These are phyloP conservation scores for Plantago lanceolata DNA, from an alignment of 305 asterid genomes.

Conservation along the genomic window DNA sequence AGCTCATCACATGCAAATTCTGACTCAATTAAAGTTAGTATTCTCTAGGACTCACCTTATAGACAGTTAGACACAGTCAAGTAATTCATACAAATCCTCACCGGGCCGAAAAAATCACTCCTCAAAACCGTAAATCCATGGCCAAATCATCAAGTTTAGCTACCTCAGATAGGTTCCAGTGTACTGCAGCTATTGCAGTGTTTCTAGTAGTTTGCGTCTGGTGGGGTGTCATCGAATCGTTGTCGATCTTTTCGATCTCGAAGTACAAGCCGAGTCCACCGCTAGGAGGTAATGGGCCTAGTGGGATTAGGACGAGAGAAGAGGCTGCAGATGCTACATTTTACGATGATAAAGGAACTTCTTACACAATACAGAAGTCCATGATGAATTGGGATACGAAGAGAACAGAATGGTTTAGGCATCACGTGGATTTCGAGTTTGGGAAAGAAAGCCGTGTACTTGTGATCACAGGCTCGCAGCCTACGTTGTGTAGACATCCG, in stretches of 20 bases:
- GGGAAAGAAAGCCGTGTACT: conserved; percentile 35
- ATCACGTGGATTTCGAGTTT: conserved; percentile 30
- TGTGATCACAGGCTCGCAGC: conserved; percentile 62
- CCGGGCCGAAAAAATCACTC: not conserved
- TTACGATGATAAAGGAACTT: conserved; percentile 52
- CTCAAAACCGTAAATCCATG: not conserved
- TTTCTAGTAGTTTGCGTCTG: conserved; percentile 32
- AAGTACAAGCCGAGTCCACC: conserved; percentile 11
- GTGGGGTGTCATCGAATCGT: conserved; percentile 19
- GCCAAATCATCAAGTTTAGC: conserved; percentile 25
- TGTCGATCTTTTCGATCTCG: not conserved
- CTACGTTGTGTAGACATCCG: conserved; percentile 20
- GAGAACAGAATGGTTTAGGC: conserved; percentile 48
- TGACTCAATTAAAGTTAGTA: not conserved
- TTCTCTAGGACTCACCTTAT: not conserved
- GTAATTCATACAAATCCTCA: not conserved
- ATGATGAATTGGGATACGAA: conserved; percentile 54
- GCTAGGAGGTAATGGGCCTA: too few species aligned
- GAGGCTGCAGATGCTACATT: conserved; percentile 43
- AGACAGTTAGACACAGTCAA: not conserved
- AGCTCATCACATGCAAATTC: conserved; percentile 7
- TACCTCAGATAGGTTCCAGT: conserved; percentile 23
- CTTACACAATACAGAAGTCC: conserved; percentile 50
- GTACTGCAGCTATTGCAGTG: conserved; percentile 23
- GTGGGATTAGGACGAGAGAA: conserved; percentile 19